Percentiles rank a stretch among this genome's conserved stretches.
These are phyloP conservation scores for Rubia balearica DNA, from an alignment of 305 asterid species.

Conservation along the genomic window DNA sequence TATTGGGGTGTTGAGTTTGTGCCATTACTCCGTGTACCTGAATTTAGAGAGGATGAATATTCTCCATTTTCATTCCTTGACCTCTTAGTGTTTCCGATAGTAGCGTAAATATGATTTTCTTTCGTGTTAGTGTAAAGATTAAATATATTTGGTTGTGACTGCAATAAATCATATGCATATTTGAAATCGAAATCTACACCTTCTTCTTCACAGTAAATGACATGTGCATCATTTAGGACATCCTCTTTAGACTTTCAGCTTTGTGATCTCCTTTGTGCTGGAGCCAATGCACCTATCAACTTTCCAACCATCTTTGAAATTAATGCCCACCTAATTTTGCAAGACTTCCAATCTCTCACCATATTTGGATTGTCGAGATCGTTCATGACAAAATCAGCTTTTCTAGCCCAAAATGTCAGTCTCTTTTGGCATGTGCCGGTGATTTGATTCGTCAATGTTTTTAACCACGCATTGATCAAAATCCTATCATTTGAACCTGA, in stretches of 20 bases:
- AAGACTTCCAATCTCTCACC: not conserved
- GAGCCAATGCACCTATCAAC: not conserved
- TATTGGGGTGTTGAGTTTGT: too few relatives aligned
- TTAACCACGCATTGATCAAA: not conserved
- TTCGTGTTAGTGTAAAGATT: not conserved
- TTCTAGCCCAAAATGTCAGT: too few relatives aligned
- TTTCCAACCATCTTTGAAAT: not conserved
- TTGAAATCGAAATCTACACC: not conserved
- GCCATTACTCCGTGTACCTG: too few relatives aligned
- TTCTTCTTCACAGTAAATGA: not conserved
- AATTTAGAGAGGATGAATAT: too few relatives aligned
- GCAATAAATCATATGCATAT: not conserved
- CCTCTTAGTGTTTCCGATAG: too few relatives aligned
- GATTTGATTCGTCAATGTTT: not conserved
- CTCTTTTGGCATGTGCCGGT: not conserved
- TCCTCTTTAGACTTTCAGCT: not conserved
- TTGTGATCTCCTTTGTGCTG: not conserved
- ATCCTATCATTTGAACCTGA: not conserved
- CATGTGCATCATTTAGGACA: not conserved
- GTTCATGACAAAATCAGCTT: too few relatives aligned
- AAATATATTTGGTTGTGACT: not conserved
- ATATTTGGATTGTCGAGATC: not conserved
- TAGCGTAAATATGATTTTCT: not conserved
- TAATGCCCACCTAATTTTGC: not conserved
- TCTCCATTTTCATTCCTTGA: not conserved